These are phyloP conservation scores for Tolypocladium paradoxum DNA, from an alignment of 2,329 filamentous ascomycete genomes.

Conservation along the genomic window DNA sequence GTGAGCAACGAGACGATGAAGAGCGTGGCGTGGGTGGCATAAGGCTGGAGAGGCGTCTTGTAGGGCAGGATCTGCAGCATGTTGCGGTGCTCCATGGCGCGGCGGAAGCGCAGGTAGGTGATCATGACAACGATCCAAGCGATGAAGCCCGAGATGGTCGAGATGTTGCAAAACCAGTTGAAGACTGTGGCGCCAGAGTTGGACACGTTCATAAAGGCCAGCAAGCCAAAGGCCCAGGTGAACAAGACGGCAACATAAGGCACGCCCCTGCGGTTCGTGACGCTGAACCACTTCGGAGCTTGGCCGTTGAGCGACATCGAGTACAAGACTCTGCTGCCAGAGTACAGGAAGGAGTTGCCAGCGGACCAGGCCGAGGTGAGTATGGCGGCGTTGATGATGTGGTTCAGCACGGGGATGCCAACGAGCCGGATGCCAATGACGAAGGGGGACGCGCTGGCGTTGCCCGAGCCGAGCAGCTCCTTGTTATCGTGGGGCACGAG, in stretches of 20 bases:
- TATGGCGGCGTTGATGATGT: constrained; percentile 58
- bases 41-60: constrained; percentile 45
- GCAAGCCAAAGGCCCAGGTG: constrained; percentile 48
- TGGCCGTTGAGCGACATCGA: constrained; percentile 57
- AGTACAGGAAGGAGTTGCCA: constrained; percentile 53
- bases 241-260: constrained; percentile 43
- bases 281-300: constrained; percentile 50
- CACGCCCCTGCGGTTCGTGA: constrained; percentile 50
- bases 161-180: constrained; percentile 61
- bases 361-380: constrained; percentile 56
- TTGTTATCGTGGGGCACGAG: constrained; percentile 55
- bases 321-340: constrained; percentile 58
- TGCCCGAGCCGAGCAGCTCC: constrained; percentile 46
- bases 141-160: constrained; percentile 50
- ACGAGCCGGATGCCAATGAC: constrained; percentile 57
- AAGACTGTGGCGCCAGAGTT: constrained; percentile 54
- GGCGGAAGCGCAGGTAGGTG: constrained; percentile 48
- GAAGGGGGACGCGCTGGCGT: constrained; percentile 49
- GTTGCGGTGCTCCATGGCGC: constrained; percentile 41
- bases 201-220: constrained; percentile 61
- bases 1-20: constrained; percentile 49
- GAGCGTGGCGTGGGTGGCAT: constrained; percentile 51
- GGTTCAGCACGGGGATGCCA: constrained; percentile 51
- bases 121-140: constrained; percentile 49
- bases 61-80: constrained; percentile 41